Evolutionary conservation across 129 eudicot species (phyloP).

Genomic region (Arctium minus): DNA sequence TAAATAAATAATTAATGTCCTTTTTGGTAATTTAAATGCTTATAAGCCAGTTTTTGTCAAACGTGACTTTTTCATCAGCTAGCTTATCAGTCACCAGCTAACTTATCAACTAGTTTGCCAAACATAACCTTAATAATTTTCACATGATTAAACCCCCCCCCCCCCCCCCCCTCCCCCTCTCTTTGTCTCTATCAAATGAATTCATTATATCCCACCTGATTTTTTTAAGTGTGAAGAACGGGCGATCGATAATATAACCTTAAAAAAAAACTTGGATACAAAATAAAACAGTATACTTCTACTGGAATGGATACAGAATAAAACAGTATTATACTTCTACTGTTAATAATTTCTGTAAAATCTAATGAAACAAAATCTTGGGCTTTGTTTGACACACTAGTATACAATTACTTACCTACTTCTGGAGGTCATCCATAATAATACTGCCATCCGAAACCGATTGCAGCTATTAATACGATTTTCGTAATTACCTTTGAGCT

Average conservation of each 20-base stretch:
- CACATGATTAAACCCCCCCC: too few species aligned
- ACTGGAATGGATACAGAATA: background rate
- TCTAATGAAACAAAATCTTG: constrained; percentile 12
- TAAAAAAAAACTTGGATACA: background rate
- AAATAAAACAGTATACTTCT: constrained; percentile 17
- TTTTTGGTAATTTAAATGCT: too few species aligned
- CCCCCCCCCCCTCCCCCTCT: too few species aligned
- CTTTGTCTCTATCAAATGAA: background rate
- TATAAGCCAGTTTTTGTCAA: too few species aligned
- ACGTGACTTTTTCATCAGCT: too few species aligned
- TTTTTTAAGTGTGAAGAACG: background rate
- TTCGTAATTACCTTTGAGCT: constrained; percentile 55
- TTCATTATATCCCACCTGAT: background rate
- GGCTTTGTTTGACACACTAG: constrained; percentile 10
- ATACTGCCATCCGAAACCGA: constrained; percentile 76
- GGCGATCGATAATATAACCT: background rate
- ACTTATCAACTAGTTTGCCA: too few species aligned
- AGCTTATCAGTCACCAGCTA: too few species aligned
- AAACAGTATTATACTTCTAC: constrained; percentile 20
- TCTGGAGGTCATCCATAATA: constrained; percentile 47
- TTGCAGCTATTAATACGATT: constrained; percentile 46
- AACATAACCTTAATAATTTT: too few species aligned
- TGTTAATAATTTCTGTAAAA: constrained; percentile 21
- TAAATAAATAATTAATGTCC: too few species aligned
- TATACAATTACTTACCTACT: constrained; percentile 29